Conservation (phyloP, 805 yeast species). For the Candida alai region DNA sequence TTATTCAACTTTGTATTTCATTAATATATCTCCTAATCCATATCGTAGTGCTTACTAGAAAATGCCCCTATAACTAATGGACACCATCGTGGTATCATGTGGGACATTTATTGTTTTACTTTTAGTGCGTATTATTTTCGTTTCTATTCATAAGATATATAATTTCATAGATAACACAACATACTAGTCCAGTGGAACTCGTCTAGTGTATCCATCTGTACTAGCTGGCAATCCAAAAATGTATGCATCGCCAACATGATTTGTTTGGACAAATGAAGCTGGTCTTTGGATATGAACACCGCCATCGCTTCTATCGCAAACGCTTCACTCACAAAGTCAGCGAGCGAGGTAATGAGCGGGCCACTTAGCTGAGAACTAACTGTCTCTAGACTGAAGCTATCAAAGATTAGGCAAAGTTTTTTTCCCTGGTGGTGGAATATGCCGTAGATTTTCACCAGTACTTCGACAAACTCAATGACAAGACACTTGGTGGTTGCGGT, state of each 20-base stretch:
- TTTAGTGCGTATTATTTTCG: too few species aligned
- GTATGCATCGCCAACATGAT: slow-evolving; percentile 1
- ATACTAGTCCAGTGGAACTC: slow-evolving; percentile 3
- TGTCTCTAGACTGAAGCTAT: neutral
- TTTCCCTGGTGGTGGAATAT: neutral
- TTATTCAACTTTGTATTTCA: too few species aligned
- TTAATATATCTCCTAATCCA: too few species aligned
- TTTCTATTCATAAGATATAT: too few species aligned
- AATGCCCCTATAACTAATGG: too few species aligned
- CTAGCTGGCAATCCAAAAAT: slow-evolving; percentile 4
- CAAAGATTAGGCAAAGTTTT: neutral
- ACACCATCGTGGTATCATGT: too few species aligned
- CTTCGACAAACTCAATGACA: neutral
- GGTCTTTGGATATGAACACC: slow-evolving; percentile 2
- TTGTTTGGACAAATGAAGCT: neutral
- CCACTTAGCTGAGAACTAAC: neutral
- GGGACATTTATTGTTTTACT: too few species aligned
- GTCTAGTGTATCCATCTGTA: slow-evolving; percentile 1
- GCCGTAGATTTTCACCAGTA: slow-evolving; percentile 1
- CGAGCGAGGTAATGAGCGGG: neutral
- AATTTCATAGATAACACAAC: too few species aligned
- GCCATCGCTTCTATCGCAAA: slow-evolving; percentile 1
- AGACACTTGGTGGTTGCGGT: neutral
- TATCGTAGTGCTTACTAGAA: too few species aligned
- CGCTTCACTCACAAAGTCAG: slow-evolving; percentile 6